Evolutionary conservation across 2,329 filamentous ascomycete genomes (phyloP), one percentile per base, ranked within the genome.

Genomic region (Myriangium duriaei): DNA sequence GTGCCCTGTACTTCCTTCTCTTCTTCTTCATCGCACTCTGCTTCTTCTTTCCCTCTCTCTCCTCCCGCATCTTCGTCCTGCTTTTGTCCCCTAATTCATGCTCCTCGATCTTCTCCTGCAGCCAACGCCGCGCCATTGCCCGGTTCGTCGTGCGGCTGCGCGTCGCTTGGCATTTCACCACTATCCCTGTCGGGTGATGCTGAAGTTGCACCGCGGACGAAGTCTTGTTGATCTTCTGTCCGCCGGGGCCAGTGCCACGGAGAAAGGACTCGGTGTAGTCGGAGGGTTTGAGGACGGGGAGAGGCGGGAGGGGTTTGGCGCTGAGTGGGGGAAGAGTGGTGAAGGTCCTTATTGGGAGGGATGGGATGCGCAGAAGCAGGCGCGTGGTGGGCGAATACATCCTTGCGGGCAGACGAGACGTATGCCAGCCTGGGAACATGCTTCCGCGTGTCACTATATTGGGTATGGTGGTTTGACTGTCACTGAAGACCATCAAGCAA

Each of bases 161-260:
- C 6, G 91, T 96, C 13, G 80, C 85, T 61, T 98, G 91, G 40
- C 76, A 88, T 63, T 98, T 98, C 45, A 98, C 74, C 11, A 96
- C 87, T 37, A 95, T 76, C 44, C 88, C 88, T 1, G 87, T 93
- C 4, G 88, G 85, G 11, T 81, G 63, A 59, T 98, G 91, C 49
- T 80, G 91, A 24, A 98, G 69, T 57, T 98, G 91, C 2, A 95
- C 88, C 26, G 88, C 88, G 0, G 84, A 95, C 47, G 79, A 86
- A 16, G 91, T 98, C 74, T 98, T 98, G 63, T 98, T 98, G 63
- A 96, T 96, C 58, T 95, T 95, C 57, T 98, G 91, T 0, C 91
- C 91, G 15, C 91, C 91, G 0, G 91, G 88, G 1, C 91, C 91
- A 49, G 76, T 82, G 50, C 91, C 91, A 57, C 91, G 93, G 43